phyloP scores from a whole-genome alignment of 2,329 filamentous ascomycete genomes.

The Calonectria fujianensis region DNA sequence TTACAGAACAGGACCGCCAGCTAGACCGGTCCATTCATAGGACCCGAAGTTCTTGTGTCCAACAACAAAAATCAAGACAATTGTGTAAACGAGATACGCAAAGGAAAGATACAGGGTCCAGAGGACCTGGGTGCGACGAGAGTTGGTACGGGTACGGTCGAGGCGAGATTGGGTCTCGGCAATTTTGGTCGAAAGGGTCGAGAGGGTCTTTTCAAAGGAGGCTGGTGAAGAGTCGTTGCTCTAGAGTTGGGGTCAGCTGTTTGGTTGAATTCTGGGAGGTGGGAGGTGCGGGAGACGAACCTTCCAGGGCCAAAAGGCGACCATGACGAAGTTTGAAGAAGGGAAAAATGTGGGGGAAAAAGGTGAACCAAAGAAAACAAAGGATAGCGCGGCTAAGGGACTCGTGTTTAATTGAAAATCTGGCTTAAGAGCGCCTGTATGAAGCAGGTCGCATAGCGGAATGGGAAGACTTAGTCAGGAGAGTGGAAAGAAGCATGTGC shows the following conservation, averaged over 20 bases:
- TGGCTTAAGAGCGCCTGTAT: neutral
- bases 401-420: neutral
- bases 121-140: constrained; percentile 87
- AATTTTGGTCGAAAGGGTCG: constrained; percentile 88
- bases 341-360: neutral
- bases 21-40: constrained; percentile 85
- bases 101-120: constrained; percentile 94
- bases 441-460: constrained; percentile 20
- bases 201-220: constrained; percentile 93
- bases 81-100: constrained; percentile 89
- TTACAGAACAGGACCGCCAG: constrained; percentile 86
- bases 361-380: neutral
- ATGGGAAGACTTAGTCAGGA: constrained; percentile 17
- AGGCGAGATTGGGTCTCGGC: constrained; percentile 82
- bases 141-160: constrained; percentile 81
- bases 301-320: constrained; percentile 91
- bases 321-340: constrained; percentile 71
- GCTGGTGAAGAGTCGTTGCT: constrained; percentile 88
- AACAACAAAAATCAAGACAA: constrained; percentile 89
- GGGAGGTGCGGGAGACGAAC: constrained; percentile 65
- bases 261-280: neutral
- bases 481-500: constrained; percentile 23
- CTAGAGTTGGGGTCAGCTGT: constrained; percentile 65
- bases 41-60: constrained; percentile 87
- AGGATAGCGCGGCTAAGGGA: neutral